Conservation (phyloP, 352 stramenopile species). For the Aphanomyces cochlioides region DNA sequence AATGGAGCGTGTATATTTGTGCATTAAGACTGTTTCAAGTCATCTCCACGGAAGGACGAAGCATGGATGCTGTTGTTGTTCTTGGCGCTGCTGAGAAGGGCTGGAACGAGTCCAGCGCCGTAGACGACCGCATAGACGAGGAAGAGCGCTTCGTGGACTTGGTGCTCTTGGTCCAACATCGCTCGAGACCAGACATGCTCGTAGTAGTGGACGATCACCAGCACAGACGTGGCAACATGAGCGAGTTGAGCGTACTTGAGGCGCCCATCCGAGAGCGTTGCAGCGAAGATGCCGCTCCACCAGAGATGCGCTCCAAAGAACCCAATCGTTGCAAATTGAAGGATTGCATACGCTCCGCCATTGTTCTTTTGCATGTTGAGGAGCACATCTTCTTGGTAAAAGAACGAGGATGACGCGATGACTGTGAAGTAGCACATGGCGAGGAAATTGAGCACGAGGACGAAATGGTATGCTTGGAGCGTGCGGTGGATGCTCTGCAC, state of each 20-base stretch:
- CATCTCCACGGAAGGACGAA: not conserved
- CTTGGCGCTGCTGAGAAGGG: not conserved
- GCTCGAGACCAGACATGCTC: constrained; percentile 20
- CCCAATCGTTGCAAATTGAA: constrained; percentile 16
- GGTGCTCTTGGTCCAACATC: constrained; percentile 25
- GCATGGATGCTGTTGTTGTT: constrained; percentile 4
- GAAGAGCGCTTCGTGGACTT: constrained; percentile 16
- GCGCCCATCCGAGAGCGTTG: not conserved
- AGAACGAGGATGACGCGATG: constrained; percentile 7
- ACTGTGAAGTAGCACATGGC: constrained; percentile 25
- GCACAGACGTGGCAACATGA: not conserved
- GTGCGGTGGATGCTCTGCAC: constrained; percentile 16
- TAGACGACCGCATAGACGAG: constrained; percentile 25
- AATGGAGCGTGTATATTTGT: no score
- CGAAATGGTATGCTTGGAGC: constrained; percentile 25
- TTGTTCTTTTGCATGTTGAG: constrained; percentile 16
- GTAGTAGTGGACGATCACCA: constrained; percentile 23
- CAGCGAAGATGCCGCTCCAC: not conserved
- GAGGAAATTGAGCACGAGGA: constrained; percentile 28
- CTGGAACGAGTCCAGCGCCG: constrained; percentile 7
- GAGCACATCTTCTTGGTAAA: constrained; percentile 18
- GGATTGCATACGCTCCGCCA: not conserved
- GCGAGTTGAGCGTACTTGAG: constrained; percentile 18
- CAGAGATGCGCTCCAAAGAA: constrained; percentile 15
- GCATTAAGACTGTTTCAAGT: constrained; percentile 10